Percentiles rank a stretch among this genome's conserved stretches.
These are phyloP conservation scores for Alternaria incomplexa DNA, from an alignment of 2,329 filamentous ascomycete genomes.

Conservation along the genomic window DNA sequence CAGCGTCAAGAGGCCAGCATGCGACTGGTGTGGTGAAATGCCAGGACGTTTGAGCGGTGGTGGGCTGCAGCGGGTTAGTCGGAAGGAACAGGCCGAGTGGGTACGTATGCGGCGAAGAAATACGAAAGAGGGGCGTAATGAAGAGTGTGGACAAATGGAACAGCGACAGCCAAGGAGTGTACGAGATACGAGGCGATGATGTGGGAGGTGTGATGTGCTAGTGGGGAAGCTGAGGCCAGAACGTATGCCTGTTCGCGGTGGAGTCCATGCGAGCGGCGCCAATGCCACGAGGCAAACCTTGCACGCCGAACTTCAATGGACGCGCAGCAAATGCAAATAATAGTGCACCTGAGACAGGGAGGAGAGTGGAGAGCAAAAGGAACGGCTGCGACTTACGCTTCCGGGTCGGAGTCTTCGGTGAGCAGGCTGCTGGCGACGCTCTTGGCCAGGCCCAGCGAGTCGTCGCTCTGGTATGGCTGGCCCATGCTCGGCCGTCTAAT, in stretches of 20 bases:
- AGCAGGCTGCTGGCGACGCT: slow-evolving; percentile 57
- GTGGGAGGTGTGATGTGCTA: slow-evolving; percentile 1
- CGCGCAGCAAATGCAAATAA: slow-evolving; percentile 12
- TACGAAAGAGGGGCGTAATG: slow-evolving; percentile 10
- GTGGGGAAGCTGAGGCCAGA: slow-evolving; percentile 32
- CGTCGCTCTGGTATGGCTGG: slow-evolving; percentile 42
- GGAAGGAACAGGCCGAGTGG: slow-evolving; percentile 23
- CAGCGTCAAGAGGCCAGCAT: slow-evolving; percentile 56
- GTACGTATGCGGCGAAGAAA: slow-evolving; percentile 22
- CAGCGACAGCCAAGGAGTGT: slow-evolving; percentile 13
- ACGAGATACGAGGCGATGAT: slow-evolving; percentile 16
- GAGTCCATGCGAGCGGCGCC: slow-evolving; percentile 25
- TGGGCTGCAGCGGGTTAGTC: slow-evolving; percentile 41
- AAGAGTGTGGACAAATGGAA: slow-evolving; percentile 17
- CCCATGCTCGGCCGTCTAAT: slow-evolving; percentile 20
- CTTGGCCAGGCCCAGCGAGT: slow-evolving; percentile 51
- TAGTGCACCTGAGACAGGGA: slow-evolving; percentile 12
- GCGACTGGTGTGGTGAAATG: slow-evolving; percentile 57
- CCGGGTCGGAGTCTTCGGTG: slow-evolving; percentile 59
- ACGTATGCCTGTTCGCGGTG: slow-evolving; percentile 17
- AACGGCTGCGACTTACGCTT: slow-evolving; percentile 52
- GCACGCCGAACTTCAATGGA: not conserved
- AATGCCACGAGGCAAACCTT: slow-evolving; percentile 15
- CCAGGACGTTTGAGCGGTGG: slow-evolving; percentile 43
- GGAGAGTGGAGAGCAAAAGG: not conserved